Base-by-base conservation (phyloP, 1,284 basidiomycete genomes). In the Ceratobasidium sp. region DNA sequence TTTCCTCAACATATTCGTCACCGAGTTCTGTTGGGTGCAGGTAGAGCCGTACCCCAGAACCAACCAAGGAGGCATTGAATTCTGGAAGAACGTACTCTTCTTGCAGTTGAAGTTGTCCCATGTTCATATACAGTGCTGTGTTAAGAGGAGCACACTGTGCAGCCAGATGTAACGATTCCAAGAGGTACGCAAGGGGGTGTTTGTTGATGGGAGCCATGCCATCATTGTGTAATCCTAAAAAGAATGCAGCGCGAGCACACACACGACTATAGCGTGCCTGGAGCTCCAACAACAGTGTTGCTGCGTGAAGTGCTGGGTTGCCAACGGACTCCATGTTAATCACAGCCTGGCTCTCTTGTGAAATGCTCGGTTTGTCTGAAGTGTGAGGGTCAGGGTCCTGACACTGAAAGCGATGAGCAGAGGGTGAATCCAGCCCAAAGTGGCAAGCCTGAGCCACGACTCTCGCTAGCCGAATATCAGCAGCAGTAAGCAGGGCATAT, bases 191-290 rank as follows among this genome's bases (percentile, higher is more conserved):
- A 8, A 68, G 65, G n/a, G 49, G 16, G n/a, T 54, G n/a, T 27
- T 5, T 16, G n/a, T 34, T 6, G 24, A 68, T 68, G 5, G 19
- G 6, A 9, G 39, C 39, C 2, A 5, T 14, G 1, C 14, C 59
- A 7, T 48, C 22, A 37, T n/a, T 37, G 22, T 68, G 65, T 2
- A 39, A 68, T n/a, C 24, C n/a, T 19, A 68, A 9, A 5, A 16
- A 16, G 19, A 54, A 13, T 9, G 31, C 39, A 2, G 29, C 34
- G 16, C 65, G 51, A 56, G 53, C 27, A 19, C 41, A 16, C 2
- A 51, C 27, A 2, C 65, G 65, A 34, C 65, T 68, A 14, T 54
- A 54, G 14, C 65, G 65, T 1, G 51, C 65, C 24, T n/a, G 65
- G 19, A 68, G 49, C 19, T 68, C 49, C 11, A 39, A 29, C 14